These are phyloP conservation scores for Fusarium sp. DNA, from an alignment of 2,329 filamentous ascomycete species.

Conservation along the genomic window DNA sequence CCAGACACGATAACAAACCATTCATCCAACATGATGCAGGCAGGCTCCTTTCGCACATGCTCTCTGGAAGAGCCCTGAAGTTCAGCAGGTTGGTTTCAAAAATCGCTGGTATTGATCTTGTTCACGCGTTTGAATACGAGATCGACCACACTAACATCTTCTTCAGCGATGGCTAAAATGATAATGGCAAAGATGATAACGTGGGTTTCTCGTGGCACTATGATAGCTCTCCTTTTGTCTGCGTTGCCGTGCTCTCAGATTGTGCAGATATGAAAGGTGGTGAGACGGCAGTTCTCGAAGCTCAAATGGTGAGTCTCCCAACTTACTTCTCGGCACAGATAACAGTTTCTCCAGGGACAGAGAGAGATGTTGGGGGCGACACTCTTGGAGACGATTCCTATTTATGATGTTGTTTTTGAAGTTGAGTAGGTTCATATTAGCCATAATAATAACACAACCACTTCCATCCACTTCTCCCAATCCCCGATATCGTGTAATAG, in stretches of 20 bases:
- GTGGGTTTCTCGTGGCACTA: constrained; percentile 68
- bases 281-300: constrained; percentile 71
- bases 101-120: constrained; percentile 67
- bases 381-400: constrained; percentile 30
- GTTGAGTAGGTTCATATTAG: not conserved
- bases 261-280: constrained; percentile 73
- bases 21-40: not conserved
- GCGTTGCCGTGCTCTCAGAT: constrained; percentile 76
- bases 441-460: too few species aligned
- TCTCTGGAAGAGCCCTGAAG: constrained; percentile 59
- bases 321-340: too few species aligned
- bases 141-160: constrained; percentile 69
- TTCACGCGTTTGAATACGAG: constrained; percentile 67
- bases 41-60: constrained; percentile 74
- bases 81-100: constrained; percentile 62
- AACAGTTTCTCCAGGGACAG: constrained; percentile 44
- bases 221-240: constrained; percentile 77
- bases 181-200: constrained; percentile 61
- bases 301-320: constrained; percentile 66
- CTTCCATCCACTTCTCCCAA: too few species aligned
- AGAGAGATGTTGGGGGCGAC: constrained; percentile 39
- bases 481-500: not conserved
- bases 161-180: constrained; percentile 58
- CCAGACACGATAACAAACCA: not conserved
- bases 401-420: constrained; percentile 25